A percentile compares a stretch with the other conserved stretches of the same genome.
phyloP scores from a whole-genome alignment of 768 basidiomycete genomes.

The Macrolepiota dolichaula region DNA sequence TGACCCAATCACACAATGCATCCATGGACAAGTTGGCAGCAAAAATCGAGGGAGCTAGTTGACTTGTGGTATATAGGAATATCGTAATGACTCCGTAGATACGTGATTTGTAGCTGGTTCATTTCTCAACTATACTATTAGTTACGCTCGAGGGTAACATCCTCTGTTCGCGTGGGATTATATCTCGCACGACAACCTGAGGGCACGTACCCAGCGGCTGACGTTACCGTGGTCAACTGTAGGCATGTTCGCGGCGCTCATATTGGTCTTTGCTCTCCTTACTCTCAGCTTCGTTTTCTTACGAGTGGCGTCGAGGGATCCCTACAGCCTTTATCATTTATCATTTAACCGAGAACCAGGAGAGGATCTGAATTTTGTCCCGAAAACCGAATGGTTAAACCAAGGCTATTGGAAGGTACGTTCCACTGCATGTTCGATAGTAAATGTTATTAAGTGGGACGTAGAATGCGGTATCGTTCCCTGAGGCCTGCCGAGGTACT shows the following conservation, averaged over 20 bases:
- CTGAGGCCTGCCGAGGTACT: slow-evolving; percentile 58
- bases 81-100: background rate
- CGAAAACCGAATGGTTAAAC: slow-evolving; percentile 67
- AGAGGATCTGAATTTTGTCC: slow-evolving; percentile 23
- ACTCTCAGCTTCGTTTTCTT: background rate
- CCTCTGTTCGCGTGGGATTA: too few relatives aligned
- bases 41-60: slow-evolving; percentile 17
- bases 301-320: background rate
- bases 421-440: background rate
- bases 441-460: background rate
- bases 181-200: too few relatives aligned
- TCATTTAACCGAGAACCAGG: slow-evolving; percentile 42
- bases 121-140: too few relatives aligned
- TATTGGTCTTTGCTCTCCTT: background rate
- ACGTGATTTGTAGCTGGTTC: too few relatives aligned
- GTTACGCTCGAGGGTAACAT: too few relatives aligned
- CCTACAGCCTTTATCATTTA: slow-evolving; percentile 57
- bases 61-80: background rate
- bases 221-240: background rate
- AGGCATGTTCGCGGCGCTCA: background rate
- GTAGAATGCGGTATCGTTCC: slow-evolving; percentile 48
- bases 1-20: slow-evolving; percentile 24
- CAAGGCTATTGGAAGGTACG: slow-evolving; percentile 68
- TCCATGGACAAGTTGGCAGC: slow-evolving; percentile 24
- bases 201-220: too few relatives aligned